Conservation (phyloP, 345 rosid species). For the Moricandia arvensis region DNA sequence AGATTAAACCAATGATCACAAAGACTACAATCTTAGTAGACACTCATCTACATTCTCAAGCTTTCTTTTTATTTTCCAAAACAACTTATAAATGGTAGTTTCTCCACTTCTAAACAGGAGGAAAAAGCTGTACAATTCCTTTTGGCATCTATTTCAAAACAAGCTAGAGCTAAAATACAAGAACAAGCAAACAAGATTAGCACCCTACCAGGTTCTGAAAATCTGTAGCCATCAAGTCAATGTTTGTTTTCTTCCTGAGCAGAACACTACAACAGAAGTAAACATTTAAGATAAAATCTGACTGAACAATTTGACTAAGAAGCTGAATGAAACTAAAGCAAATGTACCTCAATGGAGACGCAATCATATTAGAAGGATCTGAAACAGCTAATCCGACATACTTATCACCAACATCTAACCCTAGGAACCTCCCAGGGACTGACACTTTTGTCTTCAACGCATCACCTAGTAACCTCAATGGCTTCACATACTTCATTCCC, state of each 20-base stretch:
- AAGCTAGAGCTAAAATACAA: neutral
- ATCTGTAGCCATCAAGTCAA: constrained; percentile 64
- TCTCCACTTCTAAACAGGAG: neutral
- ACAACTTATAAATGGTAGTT: neutral
- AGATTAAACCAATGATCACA: neutral
- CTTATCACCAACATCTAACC: constrained; percentile 89
- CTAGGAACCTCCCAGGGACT: constrained; percentile 54
- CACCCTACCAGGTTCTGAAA: constrained; percentile 62
- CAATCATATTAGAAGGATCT: constrained; percentile 50
- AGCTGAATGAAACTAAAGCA: neutral
- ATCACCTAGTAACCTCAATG: constrained; percentile 50
- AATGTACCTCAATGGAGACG: constrained; percentile 59
- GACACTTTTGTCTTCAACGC: constrained; percentile 42
- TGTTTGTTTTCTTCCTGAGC: constrained; percentile 62
- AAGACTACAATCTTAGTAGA: neutral
- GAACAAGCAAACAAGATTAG: neutral
- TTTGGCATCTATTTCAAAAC: neutral
- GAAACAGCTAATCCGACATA: constrained; percentile 81
- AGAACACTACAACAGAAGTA: constrained; percentile 56
- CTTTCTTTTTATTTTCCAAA: neutral
- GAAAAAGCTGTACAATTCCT: neutral
- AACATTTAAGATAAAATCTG: neutral
- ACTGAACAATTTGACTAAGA: neutral
- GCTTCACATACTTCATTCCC: constrained; percentile 72
- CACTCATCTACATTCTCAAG: constrained; percentile 12